Evolutionary conservation across 1,139 yeast genomes (phyloP), one percentile per base, ranked within the genome.

Genomic region (Diutina sp.): DNA sequence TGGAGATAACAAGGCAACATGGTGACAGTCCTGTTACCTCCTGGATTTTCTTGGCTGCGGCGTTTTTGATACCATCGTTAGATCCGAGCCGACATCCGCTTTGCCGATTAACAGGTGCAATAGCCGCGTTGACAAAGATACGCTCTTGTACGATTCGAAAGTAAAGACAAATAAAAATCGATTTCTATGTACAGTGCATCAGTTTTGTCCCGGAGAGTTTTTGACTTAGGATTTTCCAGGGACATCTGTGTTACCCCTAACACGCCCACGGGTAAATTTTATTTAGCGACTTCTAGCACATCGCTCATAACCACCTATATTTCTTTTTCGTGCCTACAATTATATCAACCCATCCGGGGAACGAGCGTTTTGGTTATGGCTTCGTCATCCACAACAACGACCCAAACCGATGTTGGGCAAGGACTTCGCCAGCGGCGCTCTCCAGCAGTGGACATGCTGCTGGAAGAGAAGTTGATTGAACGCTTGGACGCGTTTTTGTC

Each of bases 401-500:
- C 50, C n/a, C 30, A 21, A 46, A 14, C 50, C 6, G 30, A 18
- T 14, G 30, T 30, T 18, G 30, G n/a, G 16, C 16, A 30, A 3
- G 44, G 14, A 14, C 53, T 50, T 14, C 53, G 53, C 16, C 53
- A 50, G 28, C 53, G 53, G 29, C 35, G 35, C 38, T n/a, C 28
- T 4, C 6, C 44, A 14, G 9, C 30, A 9, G 7, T 16, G 8
- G 21, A 9, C 5, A 11, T 16, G 9, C 30, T 28, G 18, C 51
- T 47, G 53, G 84, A 82, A 59, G 83, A 77, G 59, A 65, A 74
- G 21, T 68, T 80, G 55, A 72, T 82, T 38, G 82, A 77, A 58
- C 76, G 77, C 56, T 66, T 83, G 53, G 87, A 83, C 62, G 65
- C 64, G 12, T 81, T 82, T 59, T 69, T 83, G 46, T 72, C 78